Percentiles rank a stretch among this genome's conserved stretches.
These are phyloP conservation scores for Antitrichia curtipendula DNA, from an alignment of 225 moss, liverwort and hornwort species.

Conservation along the genomic window DNA sequence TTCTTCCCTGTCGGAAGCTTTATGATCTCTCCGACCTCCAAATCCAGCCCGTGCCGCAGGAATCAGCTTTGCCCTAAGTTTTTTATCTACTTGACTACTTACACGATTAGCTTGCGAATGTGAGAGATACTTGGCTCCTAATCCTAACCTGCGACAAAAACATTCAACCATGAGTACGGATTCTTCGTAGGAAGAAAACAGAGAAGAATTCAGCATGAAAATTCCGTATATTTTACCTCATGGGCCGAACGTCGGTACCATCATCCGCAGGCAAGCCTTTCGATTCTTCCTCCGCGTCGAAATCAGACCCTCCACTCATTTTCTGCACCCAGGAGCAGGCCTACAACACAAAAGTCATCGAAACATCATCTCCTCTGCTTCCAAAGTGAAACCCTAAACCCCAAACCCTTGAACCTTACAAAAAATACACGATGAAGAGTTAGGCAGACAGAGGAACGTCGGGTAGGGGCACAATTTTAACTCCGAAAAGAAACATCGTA, in stretches of 20 bases:
- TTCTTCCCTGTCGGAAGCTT: background rate
- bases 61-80: conserved; percentile 22
- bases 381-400: background rate
- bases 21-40: background rate
- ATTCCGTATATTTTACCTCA: background rate
- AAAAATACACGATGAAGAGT: background rate
- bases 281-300: conserved; percentile 11
- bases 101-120: conserved; percentile 24
- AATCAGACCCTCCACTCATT: conserved; percentile 31
- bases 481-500: background rate
- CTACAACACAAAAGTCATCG: background rate
- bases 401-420: background rate
- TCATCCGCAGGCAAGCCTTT: conserved; percentile 1
- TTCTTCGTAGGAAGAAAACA: background rate
- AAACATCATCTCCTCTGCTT: background rate
- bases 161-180: background rate
- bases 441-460: background rate
- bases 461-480: no score
- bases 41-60: background rate
- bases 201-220: background rate
- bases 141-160: conserved; percentile 22
- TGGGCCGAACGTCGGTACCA: conserved; percentile 4
- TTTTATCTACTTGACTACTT: conserved; percentile 21
- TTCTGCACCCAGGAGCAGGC: conserved; percentile 34
- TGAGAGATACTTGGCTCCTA: conserved; percentile 28